These are phyloP conservation scores for Vitis labrusca DNA, from an alignment of 164 flowering plant genomes.

Conservation along the genomic window DNA sequence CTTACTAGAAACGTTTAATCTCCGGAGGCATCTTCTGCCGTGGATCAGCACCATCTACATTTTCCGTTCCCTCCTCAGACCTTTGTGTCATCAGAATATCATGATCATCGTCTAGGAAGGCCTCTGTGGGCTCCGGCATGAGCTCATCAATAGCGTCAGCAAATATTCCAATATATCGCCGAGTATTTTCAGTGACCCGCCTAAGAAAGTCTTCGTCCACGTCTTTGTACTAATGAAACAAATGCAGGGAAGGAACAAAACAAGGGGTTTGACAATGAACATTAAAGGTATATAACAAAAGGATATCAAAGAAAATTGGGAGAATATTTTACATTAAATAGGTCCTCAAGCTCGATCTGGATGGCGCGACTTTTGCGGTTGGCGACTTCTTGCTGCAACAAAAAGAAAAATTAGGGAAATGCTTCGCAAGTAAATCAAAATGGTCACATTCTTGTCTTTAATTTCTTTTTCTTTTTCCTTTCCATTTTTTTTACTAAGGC, in stretches of 20 bases:
- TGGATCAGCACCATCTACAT: constrained; percentile 66
- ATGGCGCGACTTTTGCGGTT: constrained; percentile 64
- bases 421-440: not conserved
- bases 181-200: constrained; percentile 77
- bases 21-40: constrained; percentile 84
- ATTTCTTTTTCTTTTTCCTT: not conserved
- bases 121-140: constrained; percentile 87
- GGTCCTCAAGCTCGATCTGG: constrained; percentile 81
- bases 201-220: constrained; percentile 78
- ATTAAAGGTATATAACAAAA: not conserved
- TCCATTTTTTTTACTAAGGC: not conserved
- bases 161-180: constrained; percentile 76
- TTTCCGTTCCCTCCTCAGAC: constrained; percentile 69
- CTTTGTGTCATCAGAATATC: constrained; percentile 92
- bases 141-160: constrained; percentile 85
- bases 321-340: constrained; percentile 48
- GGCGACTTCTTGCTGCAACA: constrained; percentile 89
- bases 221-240: constrained; percentile 65
- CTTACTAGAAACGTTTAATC: constrained; percentile 90
- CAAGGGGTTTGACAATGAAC: not conserved
- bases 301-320: not conserved
- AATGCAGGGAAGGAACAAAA: not conserved
- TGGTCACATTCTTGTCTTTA: not conserved
- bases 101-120: constrained; percentile 79
- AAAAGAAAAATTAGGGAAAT: not conserved